These are phyloP conservation scores for Leccinum subtestaceum DNA, from an alignment of 768 basidiomycete species.

Conservation along the genomic window DNA sequence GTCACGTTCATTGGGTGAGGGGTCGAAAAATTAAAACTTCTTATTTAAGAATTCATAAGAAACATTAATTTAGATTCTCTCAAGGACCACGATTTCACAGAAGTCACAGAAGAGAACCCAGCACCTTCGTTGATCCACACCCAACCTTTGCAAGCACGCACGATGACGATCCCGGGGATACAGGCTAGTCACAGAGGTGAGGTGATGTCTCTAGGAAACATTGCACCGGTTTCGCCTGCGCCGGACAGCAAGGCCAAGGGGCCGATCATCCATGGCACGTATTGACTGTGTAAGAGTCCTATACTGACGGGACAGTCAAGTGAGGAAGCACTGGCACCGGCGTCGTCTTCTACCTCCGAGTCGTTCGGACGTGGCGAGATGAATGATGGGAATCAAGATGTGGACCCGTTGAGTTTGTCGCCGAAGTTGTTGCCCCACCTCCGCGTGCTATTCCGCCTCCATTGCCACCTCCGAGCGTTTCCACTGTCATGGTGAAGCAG, in stretches of 20 bases:
- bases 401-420: slow-evolving; percentile 28
- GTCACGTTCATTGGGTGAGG: slow-evolving; percentile 35
- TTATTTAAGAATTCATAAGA: no score
- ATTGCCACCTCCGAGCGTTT: slow-evolving; percentile 40
- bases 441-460: slow-evolving; percentile 36
- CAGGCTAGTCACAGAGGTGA: slow-evolving; percentile 81
- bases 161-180: slow-evolving; percentile 86
- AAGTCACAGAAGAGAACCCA: slow-evolving; percentile 27
- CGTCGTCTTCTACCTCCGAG: slow-evolving; percentile 1
- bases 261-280: slow-evolving; percentile 64
- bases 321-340: slow-evolving; percentile 10
- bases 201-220: slow-evolving; percentile 81
- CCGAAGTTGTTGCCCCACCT: slow-evolving; percentile 20
- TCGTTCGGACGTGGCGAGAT: slow-evolving; percentile 12
- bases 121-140: slow-evolving; percentile 58
- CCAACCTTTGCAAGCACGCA: slow-evolving; percentile 70
- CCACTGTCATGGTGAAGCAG: slow-evolving; percentile 32
- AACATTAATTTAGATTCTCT: slow-evolving; percentile 16
- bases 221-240: slow-evolving; percentile 45
- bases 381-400: slow-evolving; percentile 28
- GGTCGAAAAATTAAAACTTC: neutral
- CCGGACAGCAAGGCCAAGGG: slow-evolving; percentile 35
- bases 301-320: slow-evolving; percentile 28
- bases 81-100: slow-evolving; percentile 33
- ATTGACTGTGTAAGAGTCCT: slow-evolving; percentile 71